Base-by-base conservation (phyloP, 73 alveolate species). In the Paramecium primaurelia region DNA sequence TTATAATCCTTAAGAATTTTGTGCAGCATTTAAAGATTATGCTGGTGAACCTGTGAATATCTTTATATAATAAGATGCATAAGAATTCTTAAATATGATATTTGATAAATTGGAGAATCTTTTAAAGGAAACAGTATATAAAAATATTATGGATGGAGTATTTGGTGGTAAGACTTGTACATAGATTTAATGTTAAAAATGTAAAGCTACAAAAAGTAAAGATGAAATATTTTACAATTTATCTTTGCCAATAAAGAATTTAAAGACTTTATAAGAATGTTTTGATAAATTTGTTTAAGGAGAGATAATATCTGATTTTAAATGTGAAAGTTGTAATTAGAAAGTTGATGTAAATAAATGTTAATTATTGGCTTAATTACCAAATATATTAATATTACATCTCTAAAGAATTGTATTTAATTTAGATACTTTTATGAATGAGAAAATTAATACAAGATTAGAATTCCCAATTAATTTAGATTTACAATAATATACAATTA, bases 1-100 rank as follows among this genome's bases (percentile, higher is more conserved):
- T 92, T 98, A 96, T 83, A 93, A 98, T 93, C 99, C 99, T 28
- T 30, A 89, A 44, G 98, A 92, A 37, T 98, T 98, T 59, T 96
- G 99, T 84, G 97, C 87, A 84, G 77, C 99, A 20, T 98, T 98
- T 86, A 98, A 98, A 92, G 99, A 98, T 92, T 95, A 88, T 75
- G 98, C 96, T 58, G 99, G 99, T 22, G 95, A 95, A 49, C 99
- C 99, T n/a, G 98, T 98, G 4, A 98, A 98, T 68, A 95, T 97
- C 0, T 96, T 97, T 9, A 90, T 97, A n/a, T 97, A 98, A 85
- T 96, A 98, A 87, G 99, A 98, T 93, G 95, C 99, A 64, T 97
- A 98, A 95, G 99, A 98, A 95, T 98, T 98, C 95, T 93, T 96
- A 26, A 97, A 96, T 86, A 96, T 96, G 92, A 95, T 98, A 86